Evolutionary conservation across 108 stramenopile species (phyloP).

Genomic region (Discostella pseudostelligera): DNA sequence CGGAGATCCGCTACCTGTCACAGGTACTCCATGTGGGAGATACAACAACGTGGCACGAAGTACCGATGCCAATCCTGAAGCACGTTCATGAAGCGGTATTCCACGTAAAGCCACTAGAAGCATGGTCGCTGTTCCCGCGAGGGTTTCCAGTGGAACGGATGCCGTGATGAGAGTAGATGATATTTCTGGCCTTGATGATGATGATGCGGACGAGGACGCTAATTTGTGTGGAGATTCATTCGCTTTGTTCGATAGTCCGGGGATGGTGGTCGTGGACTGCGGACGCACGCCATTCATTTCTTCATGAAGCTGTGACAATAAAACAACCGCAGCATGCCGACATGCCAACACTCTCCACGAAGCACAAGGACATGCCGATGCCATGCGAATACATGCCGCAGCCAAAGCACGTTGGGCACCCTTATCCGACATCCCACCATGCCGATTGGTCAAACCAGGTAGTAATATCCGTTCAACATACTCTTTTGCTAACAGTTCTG

Average conservation of each 20-base stretch:
- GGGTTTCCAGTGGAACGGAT: slow-evolving; percentile 30
- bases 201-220: not conserved
- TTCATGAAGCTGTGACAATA: slow-evolving; percentile 47
- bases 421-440: slow-evolving; percentile 15
- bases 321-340: slow-evolving; percentile 39
- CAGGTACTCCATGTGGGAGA: slow-evolving; percentile 22
- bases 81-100: slow-evolving; percentile 57
- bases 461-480: slow-evolving; percentile 53
- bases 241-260: not conserved
- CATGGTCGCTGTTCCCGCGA: slow-evolving; percentile 48
- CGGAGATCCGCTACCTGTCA: slow-evolving; percentile 10
- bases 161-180: slow-evolving; percentile 14
- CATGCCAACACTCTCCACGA: slow-evolving; percentile 54
- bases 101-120: slow-evolving; percentile 59
- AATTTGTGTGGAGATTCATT: not conserved
- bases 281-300: slow-evolving; percentile 4
- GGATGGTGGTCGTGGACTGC: not conserved
- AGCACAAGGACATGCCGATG: slow-evolving; percentile 57
- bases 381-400: slow-evolving; percentile 55
- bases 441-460: slow-evolving; percentile 36
- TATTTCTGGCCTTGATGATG: not conserved
- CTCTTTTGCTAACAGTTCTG: slow-evolving; percentile 23
- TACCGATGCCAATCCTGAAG: slow-evolving; percentile 40
- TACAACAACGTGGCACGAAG: slow-evolving; percentile 39
- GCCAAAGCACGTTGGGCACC: slow-evolving; percentile 36